Evolutionary conservation across 495 filamentous ascomycete genomes (phyloP).

Genomic region (Staphylotrichum longicolle): DNA sequence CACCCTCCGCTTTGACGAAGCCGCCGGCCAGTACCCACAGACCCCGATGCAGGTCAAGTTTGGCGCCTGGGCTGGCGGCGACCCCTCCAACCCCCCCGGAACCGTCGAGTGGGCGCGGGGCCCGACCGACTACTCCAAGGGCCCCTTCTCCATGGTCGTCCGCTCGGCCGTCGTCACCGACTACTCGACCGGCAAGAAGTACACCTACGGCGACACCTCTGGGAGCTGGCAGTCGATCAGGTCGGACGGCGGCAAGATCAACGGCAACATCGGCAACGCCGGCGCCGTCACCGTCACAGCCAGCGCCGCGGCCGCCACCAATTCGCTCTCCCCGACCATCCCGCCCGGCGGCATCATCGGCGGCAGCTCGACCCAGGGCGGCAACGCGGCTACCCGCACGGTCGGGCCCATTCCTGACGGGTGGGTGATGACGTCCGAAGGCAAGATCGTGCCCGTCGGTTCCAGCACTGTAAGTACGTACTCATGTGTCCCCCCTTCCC

Average conservation of each 20-base stretch:
- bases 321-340: conserved; percentile 38
- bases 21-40: conserved; percentile 76
- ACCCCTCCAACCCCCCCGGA: conserved; percentile 64
- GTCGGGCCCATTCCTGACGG: conserved; percentile 58
- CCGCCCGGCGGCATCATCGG: conserved; percentile 60
- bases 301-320: conserved; percentile 39
- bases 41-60: conserved; percentile 86
- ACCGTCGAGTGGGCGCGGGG: conserved; percentile 90
- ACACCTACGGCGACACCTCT: conserved; percentile 71
- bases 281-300: conserved; percentile 49
- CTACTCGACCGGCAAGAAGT: conserved; percentile 84
- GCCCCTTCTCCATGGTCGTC: conserved; percentile 83
- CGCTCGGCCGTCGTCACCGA: conserved; percentile 74
- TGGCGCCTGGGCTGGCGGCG: conserved; percentile 86
- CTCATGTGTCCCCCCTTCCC: neutral
- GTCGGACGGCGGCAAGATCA: conserved; percentile 53
- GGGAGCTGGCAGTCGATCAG: conserved; percentile 69
- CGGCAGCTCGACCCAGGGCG: conserved; percentile 47
- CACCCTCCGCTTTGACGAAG: conserved; percentile 57
- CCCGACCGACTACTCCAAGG: conserved; percentile 70
- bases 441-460: conserved; percentile 63
- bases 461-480: conserved; percentile 37
- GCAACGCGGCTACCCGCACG: conserved; percentile 48
- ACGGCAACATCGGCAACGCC: conserved; percentile 56
- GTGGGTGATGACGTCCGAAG: conserved; percentile 70